A percentile compares a stretch with the other conserved stretches of the same genome.
phyloP scores from a whole-genome alignment of 495 filamentous ascomycete species.

The Clavariopsis aquatica region DNA sequence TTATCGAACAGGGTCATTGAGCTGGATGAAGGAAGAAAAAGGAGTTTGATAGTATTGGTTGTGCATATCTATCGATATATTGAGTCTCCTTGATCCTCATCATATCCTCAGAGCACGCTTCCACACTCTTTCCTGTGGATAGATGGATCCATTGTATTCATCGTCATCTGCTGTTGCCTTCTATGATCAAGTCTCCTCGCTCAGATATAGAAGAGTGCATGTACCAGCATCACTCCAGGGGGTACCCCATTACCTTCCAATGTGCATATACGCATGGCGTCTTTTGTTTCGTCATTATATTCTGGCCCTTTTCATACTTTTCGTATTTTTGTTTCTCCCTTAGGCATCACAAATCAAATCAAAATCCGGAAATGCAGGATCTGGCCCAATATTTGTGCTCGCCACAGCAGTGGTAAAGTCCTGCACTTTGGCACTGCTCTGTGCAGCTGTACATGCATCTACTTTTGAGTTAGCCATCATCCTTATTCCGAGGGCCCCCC shows the following conservation, averaged over 20 bases:
- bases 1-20: too few relatives aligned
- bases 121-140: too few relatives aligned
- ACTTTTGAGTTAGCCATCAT: not conserved
- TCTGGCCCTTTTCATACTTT: not conserved
- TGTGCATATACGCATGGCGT: too few relatives aligned
- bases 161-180: too few relatives aligned
- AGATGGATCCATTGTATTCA: too few relatives aligned
- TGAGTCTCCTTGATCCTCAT: too few relatives aligned
- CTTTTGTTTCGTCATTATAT: not conserved
- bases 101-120: too few relatives aligned
- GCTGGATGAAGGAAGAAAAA: too few relatives aligned
- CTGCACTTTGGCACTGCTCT: slow-evolving; percentile 21
- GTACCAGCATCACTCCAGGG: not conserved
- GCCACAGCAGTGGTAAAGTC: slow-evolving; percentile 22
- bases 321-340: not conserved
- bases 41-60: too few relatives aligned
- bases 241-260: too few relatives aligned
- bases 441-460: slow-evolving; percentile 22
- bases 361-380: slow-evolving; percentile 39
- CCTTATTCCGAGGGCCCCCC: not conserved
- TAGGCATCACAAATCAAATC: slow-evolving; percentile 37
- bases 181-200: not conserved
- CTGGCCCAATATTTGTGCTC: slow-evolving; percentile 32
- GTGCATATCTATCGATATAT: too few relatives aligned
- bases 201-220: not conserved